A percentile compares a stretch with the other conserved stretches of the same genome.
Evolutionary conservation across 1,284 basidiomycete genomes (phyloP).

Genomic region (Anthracocystis setariae): DNA sequence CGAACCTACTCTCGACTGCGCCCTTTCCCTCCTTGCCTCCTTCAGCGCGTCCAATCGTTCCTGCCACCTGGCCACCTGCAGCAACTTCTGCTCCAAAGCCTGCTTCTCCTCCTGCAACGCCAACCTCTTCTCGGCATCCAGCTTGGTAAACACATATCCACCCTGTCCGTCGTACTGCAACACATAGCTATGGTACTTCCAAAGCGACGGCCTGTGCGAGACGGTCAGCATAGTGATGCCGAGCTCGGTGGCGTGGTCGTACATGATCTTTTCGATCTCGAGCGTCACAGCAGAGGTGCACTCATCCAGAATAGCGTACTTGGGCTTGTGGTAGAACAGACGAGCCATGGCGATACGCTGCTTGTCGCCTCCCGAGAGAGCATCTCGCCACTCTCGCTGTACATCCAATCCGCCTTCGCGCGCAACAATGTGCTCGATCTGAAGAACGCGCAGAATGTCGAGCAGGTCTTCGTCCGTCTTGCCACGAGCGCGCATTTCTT

Average conservation of each 20-base stretch:
- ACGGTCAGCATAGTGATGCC: conserved; percentile 68
- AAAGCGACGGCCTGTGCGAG: conserved; percentile 77
- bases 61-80: conserved; percentile 79
- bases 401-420: conserved; percentile 96
- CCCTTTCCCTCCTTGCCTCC: conserved; percentile 50
- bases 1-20: conserved; percentile 9
- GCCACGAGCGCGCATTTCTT: conserved; percentile 64
- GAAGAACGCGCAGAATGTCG: conserved; percentile 79
- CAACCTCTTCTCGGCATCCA: conserved; percentile 90
- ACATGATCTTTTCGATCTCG: conserved; percentile 93
- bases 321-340: conserved; percentile 93
- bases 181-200: conserved; percentile 91
- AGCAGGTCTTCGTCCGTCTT: conserved; percentile 78
- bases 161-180: conserved; percentile 74
- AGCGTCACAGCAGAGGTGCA: conserved; percentile 92
- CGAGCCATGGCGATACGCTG: conserved; percentile 93
- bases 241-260: conserved; percentile 82
- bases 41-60: conserved; percentile 79
- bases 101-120: conserved; percentile 91
- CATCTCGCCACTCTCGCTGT: conserved; percentile 89
- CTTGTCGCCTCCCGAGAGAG: conserved; percentile 81
- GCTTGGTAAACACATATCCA: conserved; percentile 78
- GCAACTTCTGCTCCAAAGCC: conserved; percentile 66
- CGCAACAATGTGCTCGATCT: conserved; percentile 88
- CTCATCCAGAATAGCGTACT: conserved; percentile 97